Evolutionary conservation across 2,329 filamentous ascomycete species (phyloP).

Genomic region (Claviceps sp.): DNA sequence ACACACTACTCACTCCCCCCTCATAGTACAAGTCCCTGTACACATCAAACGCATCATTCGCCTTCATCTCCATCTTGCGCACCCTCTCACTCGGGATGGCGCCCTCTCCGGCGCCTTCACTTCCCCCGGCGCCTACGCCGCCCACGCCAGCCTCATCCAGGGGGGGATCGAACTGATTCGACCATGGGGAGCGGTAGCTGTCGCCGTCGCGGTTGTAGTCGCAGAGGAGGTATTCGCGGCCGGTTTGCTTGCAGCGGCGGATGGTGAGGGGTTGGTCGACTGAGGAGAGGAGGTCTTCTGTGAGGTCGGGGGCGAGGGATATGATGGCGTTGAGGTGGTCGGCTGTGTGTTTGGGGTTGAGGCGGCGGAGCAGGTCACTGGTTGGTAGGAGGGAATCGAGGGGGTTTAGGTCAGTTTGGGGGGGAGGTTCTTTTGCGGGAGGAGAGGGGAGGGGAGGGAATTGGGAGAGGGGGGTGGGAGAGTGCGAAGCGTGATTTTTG

Average conservation of each 20-base stretch:
- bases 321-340: constrained; percentile 82
- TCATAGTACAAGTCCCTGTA: constrained; percentile 96
- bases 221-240: constrained; percentile 92
- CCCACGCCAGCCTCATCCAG: constrained; percentile 50
- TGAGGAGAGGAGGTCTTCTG: constrained; percentile 93
- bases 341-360: constrained; percentile 87
- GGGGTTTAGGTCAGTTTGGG: background rate
- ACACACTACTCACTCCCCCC: constrained; percentile 88
- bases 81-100: constrained; percentile 83
- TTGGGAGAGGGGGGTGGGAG: background rate
- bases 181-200: constrained; percentile 97
- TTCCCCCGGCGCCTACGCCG: constrained; percentile 38
- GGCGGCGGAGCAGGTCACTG: constrained; percentile 93
- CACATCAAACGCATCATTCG: constrained; percentile 93
- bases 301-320: constrained; percentile 74
- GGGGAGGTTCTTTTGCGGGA: background rate
- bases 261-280: constrained; percentile 90
- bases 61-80: constrained; percentile 81
- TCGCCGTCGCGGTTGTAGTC: constrained; percentile 99
- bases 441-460: background rate
- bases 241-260: constrained; percentile 73
- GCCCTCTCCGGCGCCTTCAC: constrained; percentile 56
- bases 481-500: background rate
- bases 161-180: constrained; percentile 92
- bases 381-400: background rate